Evolutionary conservation across 2,329 filamentous ascomycete species (phyloP).

Genomic region (Pseudopithomyces maydicus): DNA sequence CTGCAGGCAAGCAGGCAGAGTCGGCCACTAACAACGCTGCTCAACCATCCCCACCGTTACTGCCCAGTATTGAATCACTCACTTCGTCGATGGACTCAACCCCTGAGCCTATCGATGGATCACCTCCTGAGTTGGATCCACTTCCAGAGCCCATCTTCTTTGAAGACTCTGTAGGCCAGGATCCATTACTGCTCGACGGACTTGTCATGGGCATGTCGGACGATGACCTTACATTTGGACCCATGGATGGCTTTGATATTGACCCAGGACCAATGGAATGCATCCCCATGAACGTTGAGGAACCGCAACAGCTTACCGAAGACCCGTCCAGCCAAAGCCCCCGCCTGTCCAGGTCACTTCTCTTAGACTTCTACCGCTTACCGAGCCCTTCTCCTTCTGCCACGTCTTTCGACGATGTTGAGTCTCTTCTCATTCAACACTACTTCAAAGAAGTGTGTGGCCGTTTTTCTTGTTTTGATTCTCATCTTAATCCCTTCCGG

Average conservation of each 20-base stretch:
- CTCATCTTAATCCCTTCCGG: slow-evolving; percentile 64
- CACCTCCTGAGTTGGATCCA: slow-evolving; percentile 29
- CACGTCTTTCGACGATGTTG: slow-evolving; percentile 51
- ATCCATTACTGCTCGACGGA: slow-evolving; percentile 32
- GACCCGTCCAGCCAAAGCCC: slow-evolving; percentile 27
- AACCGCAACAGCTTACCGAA: slow-evolving; percentile 23
- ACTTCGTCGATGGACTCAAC: slow-evolving; percentile 26
- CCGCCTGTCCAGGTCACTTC: slow-evolving; percentile 45
- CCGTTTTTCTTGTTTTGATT: slow-evolving; percentile 69
- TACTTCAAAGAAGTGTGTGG: slow-evolving; percentile 68
- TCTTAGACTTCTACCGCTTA: slow-evolving; percentile 44
- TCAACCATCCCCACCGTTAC: slow-evolving; percentile 23
- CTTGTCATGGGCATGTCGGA: slow-evolving; percentile 25
- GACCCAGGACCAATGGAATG: slow-evolving; percentile 26
- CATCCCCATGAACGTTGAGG: slow-evolving; percentile 26
- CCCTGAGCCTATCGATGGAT: slow-evolving; percentile 29
- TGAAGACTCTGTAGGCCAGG: slow-evolving; percentile 28
- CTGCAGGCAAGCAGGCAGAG: slow-evolving; percentile 31
- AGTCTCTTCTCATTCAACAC: slow-evolving; percentile 64
- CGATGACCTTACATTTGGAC: slow-evolving; percentile 31
- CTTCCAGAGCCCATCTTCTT: slow-evolving; percentile 31
- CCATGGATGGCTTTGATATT: slow-evolving; percentile 35
- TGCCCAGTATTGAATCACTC: slow-evolving; percentile 25
- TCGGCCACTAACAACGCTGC: slow-evolving; percentile 14
- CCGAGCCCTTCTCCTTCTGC: slow-evolving; percentile 39